Conservation (phyloP, 2,329 filamentous ascomycete genomes). For the Diaporthe velutina region DNA sequence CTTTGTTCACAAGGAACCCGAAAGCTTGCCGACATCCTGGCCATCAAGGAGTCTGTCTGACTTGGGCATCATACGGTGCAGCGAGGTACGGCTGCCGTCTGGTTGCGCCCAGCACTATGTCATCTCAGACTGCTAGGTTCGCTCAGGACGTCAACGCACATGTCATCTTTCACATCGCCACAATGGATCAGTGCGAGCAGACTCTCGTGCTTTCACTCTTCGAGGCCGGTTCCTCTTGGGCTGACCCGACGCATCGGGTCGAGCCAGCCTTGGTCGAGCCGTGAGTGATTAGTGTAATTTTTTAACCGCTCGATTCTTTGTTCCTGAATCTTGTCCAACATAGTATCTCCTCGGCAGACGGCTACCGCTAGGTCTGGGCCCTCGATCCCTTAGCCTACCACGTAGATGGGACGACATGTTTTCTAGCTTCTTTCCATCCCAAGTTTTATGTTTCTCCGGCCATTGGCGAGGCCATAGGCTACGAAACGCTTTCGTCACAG, state of each 20-base stretch:
- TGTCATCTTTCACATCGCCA: slow-evolving; percentile 1
- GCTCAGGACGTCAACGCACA: not conserved
- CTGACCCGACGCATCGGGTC: slow-evolving; percentile 10
- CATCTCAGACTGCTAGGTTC: slow-evolving; percentile 10
- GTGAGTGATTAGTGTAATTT: not conserved
- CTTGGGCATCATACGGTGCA: not conserved
- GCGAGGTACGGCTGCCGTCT: not conserved
- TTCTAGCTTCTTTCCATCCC: slow-evolving; percentile 22
- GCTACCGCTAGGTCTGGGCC: not conserved
- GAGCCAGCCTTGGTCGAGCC: slow-evolving; percentile 2
- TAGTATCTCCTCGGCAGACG: not conserved
- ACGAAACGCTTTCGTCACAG: slow-evolving; percentile 27
- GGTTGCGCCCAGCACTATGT: not conserved
- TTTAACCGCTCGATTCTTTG: slow-evolving; percentile 15
- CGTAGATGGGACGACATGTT: slow-evolving; percentile 20
- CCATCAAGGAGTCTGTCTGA: not conserved
- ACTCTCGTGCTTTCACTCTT: not conserved
- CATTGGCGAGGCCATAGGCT: slow-evolving; percentile 7
- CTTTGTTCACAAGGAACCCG: not conserved
- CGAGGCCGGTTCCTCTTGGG: not conserved
- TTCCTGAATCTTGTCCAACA: not conserved
- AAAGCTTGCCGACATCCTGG: not conserved
- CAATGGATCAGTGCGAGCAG: slow-evolving; percentile 18
- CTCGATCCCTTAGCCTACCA: not conserved
- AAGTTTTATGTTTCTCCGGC: slow-evolving; percentile 12